These are phyloP conservation scores for Naganishia cerealis DNA, from an alignment of 1,284 basidiomycete species.

Conservation along the genomic window DNA sequence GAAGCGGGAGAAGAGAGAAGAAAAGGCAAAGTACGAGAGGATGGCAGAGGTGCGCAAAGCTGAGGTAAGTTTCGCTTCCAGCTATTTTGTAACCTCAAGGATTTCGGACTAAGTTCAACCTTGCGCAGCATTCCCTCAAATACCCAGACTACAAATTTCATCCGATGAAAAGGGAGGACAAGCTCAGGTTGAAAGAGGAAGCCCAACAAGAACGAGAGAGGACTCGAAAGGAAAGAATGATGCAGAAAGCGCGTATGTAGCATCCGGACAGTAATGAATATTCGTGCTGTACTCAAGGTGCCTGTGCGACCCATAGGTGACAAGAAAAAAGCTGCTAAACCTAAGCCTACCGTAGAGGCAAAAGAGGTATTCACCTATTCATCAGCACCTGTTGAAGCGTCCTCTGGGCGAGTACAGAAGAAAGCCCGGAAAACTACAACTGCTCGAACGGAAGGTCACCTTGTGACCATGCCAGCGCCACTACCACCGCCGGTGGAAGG, in stretches of 20 bases:
- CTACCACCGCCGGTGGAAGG: neutral
- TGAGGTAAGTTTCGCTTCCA: constrained; percentile 53
- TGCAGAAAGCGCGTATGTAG: constrained; percentile 8
- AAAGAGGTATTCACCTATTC: neutral
- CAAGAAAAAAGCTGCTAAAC: constrained; percentile 13
- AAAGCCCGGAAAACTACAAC: constrained; percentile 6
- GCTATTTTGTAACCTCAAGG: neutral
- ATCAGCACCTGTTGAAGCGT: neutral
- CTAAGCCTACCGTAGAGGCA: neutral
- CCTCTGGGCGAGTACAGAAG: constrained; percentile 15
- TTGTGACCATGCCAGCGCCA: neutral
- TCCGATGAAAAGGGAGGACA: constrained; percentile 68
- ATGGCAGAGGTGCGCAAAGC: constrained; percentile 67
- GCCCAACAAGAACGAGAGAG: constrained; percentile 42
- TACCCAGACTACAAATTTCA: constrained; percentile 74
- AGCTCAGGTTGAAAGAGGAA: constrained; percentile 58
- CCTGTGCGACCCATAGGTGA: neutral
- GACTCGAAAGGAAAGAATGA: constrained; percentile 31
- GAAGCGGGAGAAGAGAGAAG: constrained; percentile 61
- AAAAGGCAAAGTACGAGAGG: constrained; percentile 65
- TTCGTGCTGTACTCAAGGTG: neutral
- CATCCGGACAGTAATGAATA: neutral
- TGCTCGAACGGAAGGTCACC: neutral
- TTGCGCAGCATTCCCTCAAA: constrained; percentile 57
- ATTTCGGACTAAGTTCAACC: neutral